Evolutionary conservation across 2,329 filamentous ascomycete genomes (phyloP).

Genomic region (Penicillium psychrosexuale): DNA sequence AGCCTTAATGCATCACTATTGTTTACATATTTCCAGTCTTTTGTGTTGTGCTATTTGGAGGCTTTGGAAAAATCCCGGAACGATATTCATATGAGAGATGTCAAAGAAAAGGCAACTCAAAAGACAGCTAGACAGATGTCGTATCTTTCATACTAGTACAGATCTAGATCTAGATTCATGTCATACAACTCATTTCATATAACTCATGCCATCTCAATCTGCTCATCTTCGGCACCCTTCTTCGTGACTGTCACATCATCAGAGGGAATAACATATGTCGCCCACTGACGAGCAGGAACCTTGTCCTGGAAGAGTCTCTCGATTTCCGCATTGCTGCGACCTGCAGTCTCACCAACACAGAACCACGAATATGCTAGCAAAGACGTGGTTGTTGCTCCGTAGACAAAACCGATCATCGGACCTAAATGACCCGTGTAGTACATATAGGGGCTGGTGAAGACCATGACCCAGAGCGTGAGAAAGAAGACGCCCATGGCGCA

Average conservation of each 20-base stretch:
- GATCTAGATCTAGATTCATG: not conserved
- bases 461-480: slow-evolving; percentile 31
- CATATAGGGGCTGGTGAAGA: slow-evolving; percentile 36
- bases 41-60: too few species aligned
- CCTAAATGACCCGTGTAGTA: slow-evolving; percentile 34
- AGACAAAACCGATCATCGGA: slow-evolving; percentile 37
- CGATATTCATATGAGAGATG: too few species aligned
- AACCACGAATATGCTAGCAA: slow-evolving; percentile 36
- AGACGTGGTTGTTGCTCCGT: slow-evolving; percentile 30
- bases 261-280: slow-evolving; percentile 19
- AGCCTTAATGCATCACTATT: too few species aligned
- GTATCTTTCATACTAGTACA: too few species aligned
- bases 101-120: too few species aligned
- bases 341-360: slow-evolving; percentile 42
- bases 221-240: slow-evolving; percentile 5
- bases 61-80: too few species aligned
- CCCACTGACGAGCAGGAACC: slow-evolving; percentile 36
- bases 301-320: slow-evolving; percentile 40
- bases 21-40: too few species aligned
- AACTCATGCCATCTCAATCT: slow-evolving; percentile 13
- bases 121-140: too few species aligned
- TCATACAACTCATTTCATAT: not conserved
- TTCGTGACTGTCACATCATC: slow-evolving; percentile 1
- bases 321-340: slow-evolving; percentile 38
- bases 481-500: slow-evolving; percentile 46